A percentile compares a stretch with the other conserved stretches of the same genome.
Conservation (phyloP, 2,329 filamentous ascomycete species). For the Fusarium nematophilum region DNA sequence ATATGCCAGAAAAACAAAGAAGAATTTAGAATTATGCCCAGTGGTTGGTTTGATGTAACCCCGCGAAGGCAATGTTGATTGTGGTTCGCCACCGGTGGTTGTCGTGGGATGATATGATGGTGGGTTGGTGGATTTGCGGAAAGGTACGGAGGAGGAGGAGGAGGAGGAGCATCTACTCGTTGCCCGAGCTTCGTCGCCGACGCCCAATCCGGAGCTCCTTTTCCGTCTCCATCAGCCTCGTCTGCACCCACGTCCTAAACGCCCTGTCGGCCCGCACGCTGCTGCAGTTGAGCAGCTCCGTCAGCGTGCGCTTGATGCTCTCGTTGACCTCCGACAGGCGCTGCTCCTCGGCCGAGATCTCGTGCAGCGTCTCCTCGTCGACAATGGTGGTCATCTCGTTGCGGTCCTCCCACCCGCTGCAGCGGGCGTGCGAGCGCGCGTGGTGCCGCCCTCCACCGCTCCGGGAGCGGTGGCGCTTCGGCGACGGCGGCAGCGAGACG, state of each 20-base stretch:
- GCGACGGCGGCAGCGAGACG: slow-evolving; percentile 61
- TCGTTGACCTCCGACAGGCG: slow-evolving; percentile 68
- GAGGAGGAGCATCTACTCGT: too few species aligned
- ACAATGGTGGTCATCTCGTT: slow-evolving; percentile 54
- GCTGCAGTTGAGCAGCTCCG: slow-evolving; percentile 71
- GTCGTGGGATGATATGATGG: slow-evolving; percentile 19
- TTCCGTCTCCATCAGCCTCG: slow-evolving; percentile 69
- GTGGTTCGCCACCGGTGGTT: slow-evolving; percentile 26
- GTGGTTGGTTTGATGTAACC: neutral
- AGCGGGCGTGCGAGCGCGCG: slow-evolving; percentile 45
- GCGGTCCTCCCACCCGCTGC: slow-evolving; percentile 49
- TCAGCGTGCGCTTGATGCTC: slow-evolving; percentile 70
- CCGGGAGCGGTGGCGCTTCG: slow-evolving; percentile 55
- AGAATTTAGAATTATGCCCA: slow-evolving; percentile 36
- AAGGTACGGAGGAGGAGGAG: too few species aligned
- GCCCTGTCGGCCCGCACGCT: slow-evolving; percentile 62
- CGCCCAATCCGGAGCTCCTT: slow-evolving; percentile 66
- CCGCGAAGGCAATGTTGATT: slow-evolving; percentile 4
- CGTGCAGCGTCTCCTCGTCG: slow-evolving; percentile 60
- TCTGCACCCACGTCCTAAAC: slow-evolving; percentile 69
- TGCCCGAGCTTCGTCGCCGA: slow-evolving; percentile 57
- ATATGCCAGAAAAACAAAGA: slow-evolving; percentile 7
- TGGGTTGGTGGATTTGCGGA: too few species aligned
- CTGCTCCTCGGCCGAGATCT: slow-evolving; percentile 64
- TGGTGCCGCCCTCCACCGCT: slow-evolving; percentile 45